Base-by-base conservation (phyloP, 306 rosid genomes). In the Cicer bijugum region DNA sequence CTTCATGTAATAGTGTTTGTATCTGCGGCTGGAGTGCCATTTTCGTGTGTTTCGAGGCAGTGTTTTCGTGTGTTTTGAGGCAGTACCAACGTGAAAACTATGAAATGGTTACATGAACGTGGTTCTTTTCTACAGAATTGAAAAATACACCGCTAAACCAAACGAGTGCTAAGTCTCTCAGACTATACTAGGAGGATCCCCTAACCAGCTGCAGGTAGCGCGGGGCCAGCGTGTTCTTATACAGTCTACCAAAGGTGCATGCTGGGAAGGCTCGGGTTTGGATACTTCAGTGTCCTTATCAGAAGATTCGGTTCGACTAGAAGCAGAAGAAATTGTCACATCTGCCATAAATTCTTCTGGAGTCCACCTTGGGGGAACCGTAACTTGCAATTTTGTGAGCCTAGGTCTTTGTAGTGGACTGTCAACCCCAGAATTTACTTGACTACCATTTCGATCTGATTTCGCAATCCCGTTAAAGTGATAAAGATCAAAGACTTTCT, bases 161-260 rank as follows among this genome's bases (percentile, higher is more conserved):
- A 28, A 4, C 5, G 35, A 4, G 35, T 28, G 35, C 35, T 0
- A 45, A 59, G 40, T 39, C 57, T 59, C 48, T 89, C 92, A 91
- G 70, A 94, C 98, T 68, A 94, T 94, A 75, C 99, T 94, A 42
- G 99, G 99, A 19, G 95, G 88, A 67, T 94, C 95, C 19, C 99
- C 99, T 0, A 80, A 82, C 99, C 99, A 94, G 58, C 81, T 86
- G 86, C 96, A 94, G 67, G 80, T 79, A 8, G 99, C 90, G 23
- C 96, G 96, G 1, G 93, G 82, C 99, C 97, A 94, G 39, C 99
- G 97, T 0, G 99, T 94, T 61, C 91, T 85, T 75, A 94, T 82
- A 86, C 99, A 94, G 84, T 94, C 99, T 50, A 90, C 99, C 83
- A 94, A 80, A 37, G 99, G 99, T n/a, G 97, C 99, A 75, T 94